Percentiles rank a stretch among this genome's conserved stretches.
These are phyloP conservation scores for Mycena latifolia DNA, from an alignment of 768 basidiomycete genomes.

Conservation along the genomic window DNA sequence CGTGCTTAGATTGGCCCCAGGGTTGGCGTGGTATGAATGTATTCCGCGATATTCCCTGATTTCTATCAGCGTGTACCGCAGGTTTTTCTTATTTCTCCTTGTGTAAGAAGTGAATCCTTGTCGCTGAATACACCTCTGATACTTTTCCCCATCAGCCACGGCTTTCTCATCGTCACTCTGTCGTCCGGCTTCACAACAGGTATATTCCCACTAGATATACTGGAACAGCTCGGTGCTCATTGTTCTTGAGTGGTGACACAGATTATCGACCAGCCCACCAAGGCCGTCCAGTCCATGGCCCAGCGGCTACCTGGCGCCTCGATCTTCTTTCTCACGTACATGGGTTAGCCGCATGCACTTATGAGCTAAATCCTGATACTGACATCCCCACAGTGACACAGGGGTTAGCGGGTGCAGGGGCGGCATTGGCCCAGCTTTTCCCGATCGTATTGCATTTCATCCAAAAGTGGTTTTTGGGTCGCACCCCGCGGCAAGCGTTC, in stretches of 20 bases:
- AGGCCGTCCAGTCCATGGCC: conserved; percentile 57
- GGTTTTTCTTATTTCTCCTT: conserved; percentile 78
- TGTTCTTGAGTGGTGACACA: conserved; percentile 29
- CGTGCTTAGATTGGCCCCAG: not conserved
- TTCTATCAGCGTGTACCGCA: conserved; percentile 77
- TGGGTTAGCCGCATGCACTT: conserved; percentile 46
- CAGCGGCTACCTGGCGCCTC: conserved; percentile 66
- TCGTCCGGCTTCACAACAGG: conserved; percentile 67
- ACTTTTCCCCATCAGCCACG: conserved; percentile 56
- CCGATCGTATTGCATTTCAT: conserved; percentile 69
- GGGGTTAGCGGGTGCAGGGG: conserved; percentile 64
- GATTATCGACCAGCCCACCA: conserved; percentile 58
- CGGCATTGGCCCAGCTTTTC: conserved; percentile 65
- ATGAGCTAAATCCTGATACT: not conserved
- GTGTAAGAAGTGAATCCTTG: conserved; percentile 49
- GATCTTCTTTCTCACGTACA: conserved; percentile 75
- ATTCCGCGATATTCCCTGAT: conserved; percentile 76
- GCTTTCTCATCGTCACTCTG: conserved; percentile 79
- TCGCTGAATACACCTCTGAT: conserved; percentile 1
- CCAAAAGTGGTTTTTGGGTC: conserved; percentile 73
- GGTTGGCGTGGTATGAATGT: conserved; percentile 75
- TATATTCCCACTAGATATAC: conserved; percentile 22
- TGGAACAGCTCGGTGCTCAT: not conserved
- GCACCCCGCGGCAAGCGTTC: conserved; percentile 76
- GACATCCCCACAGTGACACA: conserved; percentile 53